A percentile compares a stretch with the other conserved stretches of the same genome.
Evolutionary conservation across 148 eudicot genomes (phyloP).

Genomic region (Silene conica): DNA sequence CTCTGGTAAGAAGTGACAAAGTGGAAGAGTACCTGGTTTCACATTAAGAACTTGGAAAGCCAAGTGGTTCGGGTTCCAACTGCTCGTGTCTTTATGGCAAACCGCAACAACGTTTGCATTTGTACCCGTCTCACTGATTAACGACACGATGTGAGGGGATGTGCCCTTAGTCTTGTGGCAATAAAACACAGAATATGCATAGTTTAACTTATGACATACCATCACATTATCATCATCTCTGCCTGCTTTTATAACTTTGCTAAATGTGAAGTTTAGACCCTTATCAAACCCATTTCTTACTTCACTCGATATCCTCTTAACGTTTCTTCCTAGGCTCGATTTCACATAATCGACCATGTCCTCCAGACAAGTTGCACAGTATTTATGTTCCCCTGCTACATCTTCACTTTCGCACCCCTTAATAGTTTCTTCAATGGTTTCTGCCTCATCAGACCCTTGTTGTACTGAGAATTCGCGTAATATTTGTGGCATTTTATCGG

Average conservation of each 20-base stretch:
- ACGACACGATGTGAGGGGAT: slow-evolving; percentile 36
- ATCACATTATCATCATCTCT: slow-evolving; percentile 17
- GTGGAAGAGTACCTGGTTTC: slow-evolving; percentile 52
- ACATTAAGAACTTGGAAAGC: slow-evolving; percentile 59
- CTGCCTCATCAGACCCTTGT: slow-evolving; percentile 25
- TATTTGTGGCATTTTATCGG: slow-evolving; percentile 19
- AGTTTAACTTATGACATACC: slow-evolving; percentile 57
- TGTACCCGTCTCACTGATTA: slow-evolving; percentile 35
- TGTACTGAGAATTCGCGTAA: slow-evolving; percentile 18
- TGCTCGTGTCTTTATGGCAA: slow-evolving; percentile 60
- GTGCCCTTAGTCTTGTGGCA: slow-evolving; percentile 48
- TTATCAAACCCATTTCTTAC: neutral
- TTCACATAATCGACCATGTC: slow-evolving; percentile 31
- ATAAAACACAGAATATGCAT: slow-evolving; percentile 58
- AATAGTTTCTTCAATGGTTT: slow-evolving; percentile 18
- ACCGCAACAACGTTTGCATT: slow-evolving; percentile 44
- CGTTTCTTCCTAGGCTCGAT: slow-evolving; percentile 24
- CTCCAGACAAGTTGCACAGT: slow-evolving; percentile 32
- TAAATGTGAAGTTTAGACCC: slow-evolving; percentile 10
- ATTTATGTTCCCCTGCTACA: slow-evolving; percentile 23
- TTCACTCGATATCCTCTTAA: slow-evolving; percentile 24
- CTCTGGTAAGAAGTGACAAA: slow-evolving; percentile 69
- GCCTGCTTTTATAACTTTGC: neutral
- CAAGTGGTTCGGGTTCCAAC: slow-evolving; percentile 66
- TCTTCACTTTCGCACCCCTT: slow-evolving; percentile 26